These are phyloP conservation scores for Blumeria graminis DNA, from an alignment of 2,329 filamentous ascomycete genomes.

Conservation along the genomic window DNA sequence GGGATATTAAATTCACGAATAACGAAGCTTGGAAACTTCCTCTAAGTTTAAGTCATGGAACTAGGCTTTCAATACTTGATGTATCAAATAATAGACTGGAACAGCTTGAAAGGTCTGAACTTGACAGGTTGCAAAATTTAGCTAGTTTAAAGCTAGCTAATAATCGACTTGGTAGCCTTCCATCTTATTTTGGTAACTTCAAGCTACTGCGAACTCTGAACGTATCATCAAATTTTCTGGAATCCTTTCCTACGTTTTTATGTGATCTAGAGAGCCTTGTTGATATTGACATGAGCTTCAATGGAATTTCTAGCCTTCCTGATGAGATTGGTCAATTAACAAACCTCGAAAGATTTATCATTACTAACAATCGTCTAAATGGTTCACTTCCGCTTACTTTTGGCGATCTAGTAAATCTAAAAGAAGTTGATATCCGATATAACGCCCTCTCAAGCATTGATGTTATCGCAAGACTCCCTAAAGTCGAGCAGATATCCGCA, in stretches of 20 bases:
- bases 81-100: constrained; percentile 87
- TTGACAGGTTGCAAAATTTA: constrained; percentile 50
- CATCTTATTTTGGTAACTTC: constrained; percentile 63
- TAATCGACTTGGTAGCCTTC: constrained; percentile 61
- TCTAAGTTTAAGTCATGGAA: constrained; percentile 58
- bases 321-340: constrained; percentile 53
- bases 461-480: constrained; percentile 59
- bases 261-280: constrained; percentile 63
- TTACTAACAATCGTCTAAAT: constrained; percentile 78
- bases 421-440: constrained; percentile 85
- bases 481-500: constrained; percentile 66
- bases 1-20: constrained; percentile 88
- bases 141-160: constrained; percentile 85
- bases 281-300: constrained; percentile 93
- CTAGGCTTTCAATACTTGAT: constrained; percentile 65
- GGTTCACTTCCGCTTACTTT: constrained; percentile 54
- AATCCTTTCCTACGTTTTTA: constrained; percentile 63
- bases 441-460: constrained; percentile 79
- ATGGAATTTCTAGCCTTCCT: constrained; percentile 57
- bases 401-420: constrained; percentile 47
- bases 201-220: constrained; percentile 61
- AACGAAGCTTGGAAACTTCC: constrained; percentile 80
- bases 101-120: constrained; percentile 60
- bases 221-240: constrained; percentile 79
- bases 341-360: constrained; percentile 69